Base-by-base conservation (phyloP, 371 early-diverging fungal species). In the Mortierella sp. region DNA sequence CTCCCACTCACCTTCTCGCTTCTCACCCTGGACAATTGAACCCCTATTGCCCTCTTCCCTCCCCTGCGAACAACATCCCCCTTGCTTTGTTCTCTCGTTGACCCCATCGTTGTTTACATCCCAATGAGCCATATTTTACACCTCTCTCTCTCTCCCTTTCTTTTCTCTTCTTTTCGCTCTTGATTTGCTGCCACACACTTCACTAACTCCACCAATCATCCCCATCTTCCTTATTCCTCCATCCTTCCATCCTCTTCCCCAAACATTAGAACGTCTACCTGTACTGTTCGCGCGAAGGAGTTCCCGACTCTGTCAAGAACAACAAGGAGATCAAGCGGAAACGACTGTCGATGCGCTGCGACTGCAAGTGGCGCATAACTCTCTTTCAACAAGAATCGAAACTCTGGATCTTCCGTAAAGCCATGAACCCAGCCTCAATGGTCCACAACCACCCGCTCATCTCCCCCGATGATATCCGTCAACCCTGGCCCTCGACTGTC, bases 291-390 rank as follows among this genome's bases (percentile, higher is more conserved):
- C 88, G 93, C 70, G 93, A 93, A 85, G 93, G 93, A 34, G 84
- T 92, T n/a, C 90, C 92, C 4, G 93, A 93, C 72, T 91, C 91
- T 6, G 88, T 88, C 77, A 89, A 92, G 69, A 90, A 90, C 74
- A 91, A 91, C 46, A 92, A 91, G 88, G 80, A 87, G 21, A 90
- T 89, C 64, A 91, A 93, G 83, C 88, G 93, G 26, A 93, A 93
- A 74, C 81, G 93, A 57, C 87, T 89, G 2, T 91, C 92, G 5
- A 89, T 91, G 87, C 90, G 92, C 37, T 93, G 93, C 73, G 93
- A 91, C 77, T 93, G 93, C 80, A 89, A 92, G 77, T 93, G 93
- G 93, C 90, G 93, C 16, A 91, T 93, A 37, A 91, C 92, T 0
- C 74, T 93, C 19, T 92, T 90, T 75, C 91, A 92, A 82, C 91